A percentile compares a stretch with the other conserved stretches of the same genome.
These are phyloP conservation scores for Strombidium stylifer DNA, from an alignment of 73 alveolate genomes.

Conservation along the genomic window DNA sequence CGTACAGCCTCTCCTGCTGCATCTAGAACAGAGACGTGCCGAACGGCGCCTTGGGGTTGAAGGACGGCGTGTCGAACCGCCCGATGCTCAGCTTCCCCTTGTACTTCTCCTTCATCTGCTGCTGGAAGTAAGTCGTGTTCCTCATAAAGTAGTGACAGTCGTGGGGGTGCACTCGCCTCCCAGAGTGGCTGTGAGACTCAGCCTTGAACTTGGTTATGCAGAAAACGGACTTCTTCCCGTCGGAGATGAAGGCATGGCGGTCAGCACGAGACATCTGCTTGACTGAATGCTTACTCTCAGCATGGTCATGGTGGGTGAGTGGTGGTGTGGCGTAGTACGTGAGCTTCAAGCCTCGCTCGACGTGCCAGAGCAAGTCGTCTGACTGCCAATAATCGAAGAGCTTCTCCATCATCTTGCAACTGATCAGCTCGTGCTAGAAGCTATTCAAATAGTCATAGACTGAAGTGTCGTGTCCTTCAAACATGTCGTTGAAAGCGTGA, in stretches of 20 bases:
- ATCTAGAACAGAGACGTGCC: slow-evolving; percentile 28
- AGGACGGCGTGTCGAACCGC: slow-evolving; percentile 13
- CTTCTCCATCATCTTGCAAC: slow-evolving; percentile 1
- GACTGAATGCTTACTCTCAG: neutral
- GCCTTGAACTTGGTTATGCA: neutral
- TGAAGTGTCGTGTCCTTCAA: neutral
- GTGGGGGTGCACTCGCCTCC: neutral
- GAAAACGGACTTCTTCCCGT: slow-evolving; percentile 5
- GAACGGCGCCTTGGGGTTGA: slow-evolving; percentile 21
- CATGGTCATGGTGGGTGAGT: neutral
- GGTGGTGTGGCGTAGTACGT: neutral
- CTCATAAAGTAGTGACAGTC: slow-evolving; percentile 5
- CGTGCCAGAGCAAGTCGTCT: slow-evolving; percentile 12
- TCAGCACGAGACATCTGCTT: neutral
- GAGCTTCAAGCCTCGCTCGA: slow-evolving; percentile 30
- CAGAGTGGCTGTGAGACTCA: neutral
- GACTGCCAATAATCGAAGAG: slow-evolving; percentile 10
- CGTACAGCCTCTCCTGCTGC: slow-evolving; percentile 13
- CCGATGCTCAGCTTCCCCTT: neutral
- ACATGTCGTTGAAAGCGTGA: slow-evolving; percentile 12
- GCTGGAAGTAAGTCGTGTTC: neutral
- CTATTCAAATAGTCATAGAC: slow-evolving; percentile 6
- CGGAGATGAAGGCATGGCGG: neutral
- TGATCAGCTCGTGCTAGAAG: slow-evolving; percentile 1
- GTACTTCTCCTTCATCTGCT: neutral